phyloP scores from a whole-genome alignment of 257 asterid genomes.

The Cinchona pubescens region DNA sequence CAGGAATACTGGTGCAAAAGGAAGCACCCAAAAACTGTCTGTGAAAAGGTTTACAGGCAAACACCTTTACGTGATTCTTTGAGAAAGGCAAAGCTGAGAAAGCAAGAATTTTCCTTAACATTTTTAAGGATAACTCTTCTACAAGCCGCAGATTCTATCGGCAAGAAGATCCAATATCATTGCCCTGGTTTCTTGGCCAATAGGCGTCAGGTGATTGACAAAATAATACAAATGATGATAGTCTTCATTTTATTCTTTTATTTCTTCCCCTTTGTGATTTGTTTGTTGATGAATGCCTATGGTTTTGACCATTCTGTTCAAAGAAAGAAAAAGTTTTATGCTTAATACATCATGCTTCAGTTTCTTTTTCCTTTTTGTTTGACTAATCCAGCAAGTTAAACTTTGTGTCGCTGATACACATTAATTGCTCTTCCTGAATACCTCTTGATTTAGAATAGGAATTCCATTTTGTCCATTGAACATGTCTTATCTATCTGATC shows the following conservation, averaged over 20 bases:
- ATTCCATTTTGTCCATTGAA: not conserved
- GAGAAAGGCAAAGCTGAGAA: conserved; percentile 91
- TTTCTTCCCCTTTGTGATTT: conserved; percentile 4
- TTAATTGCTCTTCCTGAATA: not conserved
- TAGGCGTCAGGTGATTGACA: conserved; percentile 81
- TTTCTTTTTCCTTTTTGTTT: not conserved
- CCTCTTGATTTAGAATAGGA: not conserved
- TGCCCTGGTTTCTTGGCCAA: conserved; percentile 89
- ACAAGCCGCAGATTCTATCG: conserved; percentile 87
- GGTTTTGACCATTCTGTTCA: too few relatives aligned
- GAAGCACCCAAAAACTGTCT: conserved; percentile 90
- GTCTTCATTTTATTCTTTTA: not conserved
- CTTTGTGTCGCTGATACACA: not conserved
- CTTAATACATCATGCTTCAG: not conserved
- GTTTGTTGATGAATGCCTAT: not conserved
- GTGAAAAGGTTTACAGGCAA: conserved; percentile 96
- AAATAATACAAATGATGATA: not conserved
- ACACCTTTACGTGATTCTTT: conserved; percentile 91
- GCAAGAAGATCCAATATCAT: conserved; percentile 83
- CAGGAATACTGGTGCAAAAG: conserved; percentile 99
- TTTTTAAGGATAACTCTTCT: conserved; percentile 72
- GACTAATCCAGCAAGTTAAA: not conserved
- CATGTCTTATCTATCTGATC: not conserved
- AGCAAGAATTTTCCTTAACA: conserved; percentile 70
- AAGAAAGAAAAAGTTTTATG: not conserved